phyloP scores from a whole-genome alignment of 768 basidiomycete genomes.

The Lactarius psammicola region DNA sequence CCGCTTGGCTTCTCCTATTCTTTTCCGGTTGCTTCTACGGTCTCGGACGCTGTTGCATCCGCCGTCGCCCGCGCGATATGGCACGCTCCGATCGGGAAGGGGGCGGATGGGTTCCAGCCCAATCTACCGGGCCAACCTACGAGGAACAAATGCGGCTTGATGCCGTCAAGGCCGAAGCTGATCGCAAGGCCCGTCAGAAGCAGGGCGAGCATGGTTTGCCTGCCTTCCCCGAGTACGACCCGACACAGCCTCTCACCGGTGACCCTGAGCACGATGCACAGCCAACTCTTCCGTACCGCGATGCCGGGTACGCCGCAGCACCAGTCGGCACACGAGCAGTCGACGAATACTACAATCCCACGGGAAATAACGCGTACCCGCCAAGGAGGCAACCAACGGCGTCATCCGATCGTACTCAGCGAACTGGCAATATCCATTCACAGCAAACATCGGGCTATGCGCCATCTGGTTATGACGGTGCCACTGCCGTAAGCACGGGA shows the following conservation, averaged over 20 bases:
- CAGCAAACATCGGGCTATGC: constrained; percentile 45
- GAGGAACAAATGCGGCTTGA: constrained; percentile 74
- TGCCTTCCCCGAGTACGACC: constrained; percentile 66
- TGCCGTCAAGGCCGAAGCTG: constrained; percentile 83
- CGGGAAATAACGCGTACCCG: constrained; percentile 44
- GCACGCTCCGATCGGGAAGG: constrained; percentile 30
- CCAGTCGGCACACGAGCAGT: constrained; percentile 65
- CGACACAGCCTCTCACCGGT: constrained; percentile 59
- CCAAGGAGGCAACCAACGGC: constrained; percentile 36
- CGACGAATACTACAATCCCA: constrained; percentile 66
- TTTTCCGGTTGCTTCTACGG: constrained; percentile 88
- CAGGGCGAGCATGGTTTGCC: constrained; percentile 67
- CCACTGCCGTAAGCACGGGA: constrained; percentile 31
- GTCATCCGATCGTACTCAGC: constrained; percentile 30
- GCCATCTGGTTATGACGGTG: constrained; percentile 37
- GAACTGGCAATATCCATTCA: constrained; percentile 41
- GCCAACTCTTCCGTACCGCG: constrained; percentile 28
- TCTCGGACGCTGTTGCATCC: constrained; percentile 82
- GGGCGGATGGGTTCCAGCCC: constrained; percentile 27
- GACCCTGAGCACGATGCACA: constrained; percentile 49
- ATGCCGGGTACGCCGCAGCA: constrained; percentile 62
- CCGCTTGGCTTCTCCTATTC: constrained; percentile 82
- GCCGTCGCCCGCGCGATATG: constrained; percentile 47
- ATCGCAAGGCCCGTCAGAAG: constrained; percentile 69
- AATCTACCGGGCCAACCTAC: constrained; percentile 38